Conservation (phyloP, 2,329 filamentous ascomycete genomes). For the Thielaviopsis musarum region DNA sequence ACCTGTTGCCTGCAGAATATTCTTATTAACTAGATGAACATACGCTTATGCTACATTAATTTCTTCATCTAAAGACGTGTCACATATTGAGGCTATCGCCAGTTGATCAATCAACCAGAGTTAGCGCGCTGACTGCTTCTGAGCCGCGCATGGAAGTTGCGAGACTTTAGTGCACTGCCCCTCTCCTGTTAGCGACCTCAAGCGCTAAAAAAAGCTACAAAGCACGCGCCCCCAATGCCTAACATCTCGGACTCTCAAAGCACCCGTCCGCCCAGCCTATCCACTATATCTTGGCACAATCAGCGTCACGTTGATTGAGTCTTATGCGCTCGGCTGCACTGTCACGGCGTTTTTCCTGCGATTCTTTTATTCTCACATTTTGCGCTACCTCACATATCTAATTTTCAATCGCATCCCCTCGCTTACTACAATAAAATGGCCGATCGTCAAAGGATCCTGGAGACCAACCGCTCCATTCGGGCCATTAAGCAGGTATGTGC, state of each 20-base stretch:
- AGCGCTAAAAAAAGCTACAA: background rate
- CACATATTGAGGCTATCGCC: background rate
- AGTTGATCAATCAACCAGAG: background rate
- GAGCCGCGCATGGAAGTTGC: background rate
- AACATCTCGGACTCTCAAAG: background rate
- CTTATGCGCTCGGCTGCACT: background rate
- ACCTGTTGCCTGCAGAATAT: too few species aligned
- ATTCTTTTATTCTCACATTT: background rate
- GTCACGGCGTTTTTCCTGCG: background rate
- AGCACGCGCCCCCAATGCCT: background rate
- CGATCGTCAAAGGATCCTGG: conserved; percentile 42
- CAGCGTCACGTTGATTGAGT: background rate
- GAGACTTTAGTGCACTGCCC: background rate
- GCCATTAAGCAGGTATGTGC: conserved; percentile 64
- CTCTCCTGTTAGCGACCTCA: background rate
- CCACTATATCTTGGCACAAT: background rate
- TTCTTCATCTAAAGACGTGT: too few species aligned
- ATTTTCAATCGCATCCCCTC: background rate
- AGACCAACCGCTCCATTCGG: conserved; percentile 71
- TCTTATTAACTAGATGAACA: too few species aligned
- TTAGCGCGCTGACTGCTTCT: background rate
- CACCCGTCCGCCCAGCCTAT: background rate
- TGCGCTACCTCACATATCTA: background rate
- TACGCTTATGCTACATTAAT: too few species aligned
- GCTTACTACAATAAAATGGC: conserved; percentile 3